Percentiles rank a stretch among this genome's conserved stretches.
These are phyloP conservation scores for Fraxinus anomala DNA, from an alignment of 257 asterid species.

Conservation along the genomic window DNA sequence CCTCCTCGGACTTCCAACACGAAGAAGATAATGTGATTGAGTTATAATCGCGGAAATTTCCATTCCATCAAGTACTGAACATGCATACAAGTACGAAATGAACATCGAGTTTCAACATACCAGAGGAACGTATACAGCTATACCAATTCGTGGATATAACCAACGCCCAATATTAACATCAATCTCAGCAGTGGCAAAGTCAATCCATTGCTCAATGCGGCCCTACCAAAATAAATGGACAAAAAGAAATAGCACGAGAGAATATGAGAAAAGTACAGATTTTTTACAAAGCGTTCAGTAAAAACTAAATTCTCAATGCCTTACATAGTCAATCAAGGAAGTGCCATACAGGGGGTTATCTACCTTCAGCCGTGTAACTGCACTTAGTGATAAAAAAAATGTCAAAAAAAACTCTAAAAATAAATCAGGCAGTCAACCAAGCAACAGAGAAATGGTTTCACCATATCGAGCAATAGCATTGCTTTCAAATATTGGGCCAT, in stretches of 20 bases:
- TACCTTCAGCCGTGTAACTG: slow-evolving; percentile 62
- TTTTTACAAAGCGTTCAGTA: not conserved
- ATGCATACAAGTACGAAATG: not conserved
- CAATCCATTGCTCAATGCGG: slow-evolving; percentile 63
- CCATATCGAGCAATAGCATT: slow-evolving; percentile 96
- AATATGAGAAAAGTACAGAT: not conserved
- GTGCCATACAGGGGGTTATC: slow-evolving; percentile 63
- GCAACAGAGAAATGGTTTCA: slow-evolving; percentile 21
- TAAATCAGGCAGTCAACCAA: not conserved
- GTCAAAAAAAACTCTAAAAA: slow-evolving; percentile 3
- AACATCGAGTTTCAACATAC: slow-evolving; percentile 32
- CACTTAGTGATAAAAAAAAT: slow-evolving; percentile 11
- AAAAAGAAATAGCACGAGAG: not conserved
- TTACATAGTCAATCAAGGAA: slow-evolving; percentile 72
- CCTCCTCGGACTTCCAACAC: slow-evolving; percentile 69
- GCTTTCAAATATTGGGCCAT: slow-evolving; percentile 84
- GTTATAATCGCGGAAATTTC: not conserved
- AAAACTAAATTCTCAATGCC: slow-evolving; percentile 9
- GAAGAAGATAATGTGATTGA: not conserved
- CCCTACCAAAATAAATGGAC: slow-evolving; percentile 34
- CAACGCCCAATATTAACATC: slow-evolving; percentile 34
- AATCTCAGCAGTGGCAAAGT: slow-evolving; percentile 51
- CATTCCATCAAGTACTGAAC: not conserved
- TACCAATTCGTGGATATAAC: slow-evolving; percentile 49
- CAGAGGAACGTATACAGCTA: slow-evolving; percentile 38